phyloP scores from a whole-genome alignment of 2,329 filamentous ascomycete species.

The Aspergillus brasiliensis region DNA sequence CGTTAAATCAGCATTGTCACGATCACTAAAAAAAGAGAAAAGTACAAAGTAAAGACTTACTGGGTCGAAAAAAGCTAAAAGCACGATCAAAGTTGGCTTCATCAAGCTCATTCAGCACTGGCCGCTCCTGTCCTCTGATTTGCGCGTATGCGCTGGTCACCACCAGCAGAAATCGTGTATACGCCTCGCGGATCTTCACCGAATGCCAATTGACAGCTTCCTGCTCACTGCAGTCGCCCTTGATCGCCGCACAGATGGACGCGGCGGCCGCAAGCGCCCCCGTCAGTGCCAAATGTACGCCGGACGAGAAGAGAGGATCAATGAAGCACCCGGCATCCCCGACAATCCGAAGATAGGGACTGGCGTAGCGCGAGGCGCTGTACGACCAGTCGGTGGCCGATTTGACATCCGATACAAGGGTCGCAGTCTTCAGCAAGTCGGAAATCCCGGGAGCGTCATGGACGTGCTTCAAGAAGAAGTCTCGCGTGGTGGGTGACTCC shows the following conservation, averaged over 20 bases:
- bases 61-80: background rate
- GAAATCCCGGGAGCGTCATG: constrained; percentile 29
- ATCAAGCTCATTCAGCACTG: constrained; percentile 46
- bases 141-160: constrained; percentile 45
- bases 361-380: constrained; percentile 46
- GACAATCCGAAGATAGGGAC: constrained; percentile 43
- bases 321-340: constrained; percentile 56
- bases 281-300: constrained; percentile 50
- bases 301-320: constrained; percentile 54
- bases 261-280: constrained; percentile 50
- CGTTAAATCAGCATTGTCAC: background rate
- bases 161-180: constrained; percentile 52
- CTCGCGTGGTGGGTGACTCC: background rate
- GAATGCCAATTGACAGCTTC: constrained; percentile 45
- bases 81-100: constrained; percentile 31
- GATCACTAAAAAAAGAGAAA: too few relatives aligned
- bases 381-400: constrained; percentile 54
- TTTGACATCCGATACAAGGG: constrained; percentile 42
- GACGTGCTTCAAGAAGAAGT: background rate
- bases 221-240: constrained; percentile 43
- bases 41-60: background rate
- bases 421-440: constrained; percentile 34
- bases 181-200: constrained; percentile 49
- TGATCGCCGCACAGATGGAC: constrained; percentile 45
- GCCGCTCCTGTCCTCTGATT: constrained; percentile 46